Conservation (phyloP, 768 basidiomycete genomes). For the Leucocoprinus birnbaumii region DNA sequence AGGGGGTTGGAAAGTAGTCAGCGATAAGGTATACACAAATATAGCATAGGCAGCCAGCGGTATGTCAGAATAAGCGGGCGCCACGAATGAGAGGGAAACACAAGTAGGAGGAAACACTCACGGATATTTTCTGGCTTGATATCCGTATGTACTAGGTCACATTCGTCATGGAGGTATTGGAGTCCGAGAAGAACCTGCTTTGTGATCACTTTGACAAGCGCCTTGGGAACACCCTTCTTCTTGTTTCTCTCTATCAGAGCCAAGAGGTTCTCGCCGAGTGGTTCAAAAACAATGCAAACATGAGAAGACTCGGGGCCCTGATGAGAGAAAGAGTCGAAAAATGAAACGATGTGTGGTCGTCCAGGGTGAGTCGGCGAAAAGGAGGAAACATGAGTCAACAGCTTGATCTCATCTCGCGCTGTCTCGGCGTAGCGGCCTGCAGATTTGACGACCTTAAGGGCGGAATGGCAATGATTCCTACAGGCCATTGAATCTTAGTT, state of each 20-base stretch:
- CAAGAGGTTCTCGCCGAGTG: slow-evolving; percentile 76
- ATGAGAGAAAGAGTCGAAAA: slow-evolving; percentile 88
- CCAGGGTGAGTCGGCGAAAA: slow-evolving; percentile 78
- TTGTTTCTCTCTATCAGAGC: slow-evolving; percentile 75
- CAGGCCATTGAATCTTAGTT: slow-evolving; percentile 9
- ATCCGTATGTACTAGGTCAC: slow-evolving; percentile 89
- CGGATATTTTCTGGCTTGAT: slow-evolving; percentile 96
- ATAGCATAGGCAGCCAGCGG: slow-evolving; percentile 21
- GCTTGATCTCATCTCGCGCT: slow-evolving; percentile 93
- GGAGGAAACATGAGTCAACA: slow-evolving; percentile 72
- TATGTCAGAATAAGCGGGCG: slow-evolving; percentile 13
- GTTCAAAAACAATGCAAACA: slow-evolving; percentile 91
- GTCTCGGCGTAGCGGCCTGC: slow-evolving; percentile 95
- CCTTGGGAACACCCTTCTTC: slow-evolving; percentile 78
- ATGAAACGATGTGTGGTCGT: slow-evolving; percentile 77
- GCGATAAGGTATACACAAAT: slow-evolving; percentile 27
- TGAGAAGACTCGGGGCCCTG: slow-evolving; percentile 68
- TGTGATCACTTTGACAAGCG: slow-evolving; percentile 82
- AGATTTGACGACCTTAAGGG: slow-evolving; percentile 94
- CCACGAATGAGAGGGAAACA: slow-evolving; percentile 4
- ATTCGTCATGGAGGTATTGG: slow-evolving; percentile 91
- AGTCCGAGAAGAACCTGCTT: slow-evolving; percentile 86
- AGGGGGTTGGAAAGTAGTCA: slow-evolving; percentile 16
- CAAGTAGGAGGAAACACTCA: slow-evolving; percentile 39
- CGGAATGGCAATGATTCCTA: slow-evolving; percentile 77